These are phyloP conservation scores for Blastobotrys elegans DNA, from an alignment of 1,139 yeast species.

Conservation along the genomic window DNA sequence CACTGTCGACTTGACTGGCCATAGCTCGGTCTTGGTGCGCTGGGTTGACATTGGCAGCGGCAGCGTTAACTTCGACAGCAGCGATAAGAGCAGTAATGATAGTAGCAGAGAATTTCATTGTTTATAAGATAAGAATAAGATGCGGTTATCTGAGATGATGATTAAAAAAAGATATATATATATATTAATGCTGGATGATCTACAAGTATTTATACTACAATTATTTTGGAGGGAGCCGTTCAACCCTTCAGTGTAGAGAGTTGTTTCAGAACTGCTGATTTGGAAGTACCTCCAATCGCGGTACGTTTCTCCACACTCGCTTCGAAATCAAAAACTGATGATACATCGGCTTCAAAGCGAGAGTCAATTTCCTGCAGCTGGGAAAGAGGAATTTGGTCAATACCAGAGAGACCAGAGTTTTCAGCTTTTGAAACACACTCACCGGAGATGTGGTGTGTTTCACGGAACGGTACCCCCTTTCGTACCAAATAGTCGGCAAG, in stretches of 20 bases:
- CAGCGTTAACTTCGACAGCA: not conserved
- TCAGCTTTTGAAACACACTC: conserved; percentile 94
- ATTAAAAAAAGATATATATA: not conserved
- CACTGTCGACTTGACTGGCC: not conserved
- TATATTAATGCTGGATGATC: not conserved
- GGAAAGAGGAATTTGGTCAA: conserved; percentile 65
- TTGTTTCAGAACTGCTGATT: conserved; percentile 77
- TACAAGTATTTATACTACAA: not conserved
- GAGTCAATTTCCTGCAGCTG: conserved; percentile 76
- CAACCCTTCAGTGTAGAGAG: conserved; percentile 37
- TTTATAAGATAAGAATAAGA: not conserved
- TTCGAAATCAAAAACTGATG: conserved; percentile 82
- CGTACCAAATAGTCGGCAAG: conserved; percentile 95
- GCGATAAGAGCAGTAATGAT: not conserved
- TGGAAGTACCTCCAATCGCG: conserved; percentile 97
- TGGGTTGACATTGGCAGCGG: not conserved
- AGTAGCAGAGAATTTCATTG: conserved; percentile 1
- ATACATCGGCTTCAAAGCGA: conserved; percentile 78
- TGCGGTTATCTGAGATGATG: too few species aligned
- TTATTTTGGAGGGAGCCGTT: not conserved
- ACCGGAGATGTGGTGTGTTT: conserved; percentile 97
- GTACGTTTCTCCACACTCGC: conserved; percentile 93
- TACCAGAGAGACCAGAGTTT: conserved; percentile 66
- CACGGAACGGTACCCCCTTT: conserved; percentile 98
- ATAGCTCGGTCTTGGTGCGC: not conserved